phyloP scores from a whole-genome alignment of 2,329 filamentous ascomycete genomes.

The Cryphonectria parasitica region DNA sequence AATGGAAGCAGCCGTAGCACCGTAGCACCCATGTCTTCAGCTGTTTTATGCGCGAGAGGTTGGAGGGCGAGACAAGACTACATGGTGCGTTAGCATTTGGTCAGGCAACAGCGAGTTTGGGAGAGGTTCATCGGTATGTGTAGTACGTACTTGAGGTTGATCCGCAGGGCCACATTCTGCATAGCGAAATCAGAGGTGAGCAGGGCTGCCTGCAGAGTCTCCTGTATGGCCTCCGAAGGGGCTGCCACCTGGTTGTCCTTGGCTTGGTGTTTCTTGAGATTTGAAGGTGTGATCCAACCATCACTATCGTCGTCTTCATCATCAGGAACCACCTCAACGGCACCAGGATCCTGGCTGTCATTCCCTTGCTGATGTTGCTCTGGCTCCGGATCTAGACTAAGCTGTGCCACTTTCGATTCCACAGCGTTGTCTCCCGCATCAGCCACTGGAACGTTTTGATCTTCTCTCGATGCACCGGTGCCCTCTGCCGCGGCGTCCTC shows the following conservation, averaged over 20 bases:
- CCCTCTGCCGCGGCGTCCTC: constrained; percentile 1
- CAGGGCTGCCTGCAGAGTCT: constrained; percentile 81
- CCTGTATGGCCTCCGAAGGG: constrained; percentile 56
- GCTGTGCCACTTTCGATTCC: constrained; percentile 32
- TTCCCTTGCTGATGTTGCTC: constrained; percentile 38
- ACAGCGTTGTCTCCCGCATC: constrained; percentile 23
- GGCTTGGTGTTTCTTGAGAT: constrained; percentile 82
- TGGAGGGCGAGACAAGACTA: constrained; percentile 76
- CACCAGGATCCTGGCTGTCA: constrained; percentile 34
- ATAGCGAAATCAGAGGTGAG: constrained; percentile 96
- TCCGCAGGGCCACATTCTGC: constrained; percentile 94
- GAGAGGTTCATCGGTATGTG: neutral
- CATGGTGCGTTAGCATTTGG: neutral
- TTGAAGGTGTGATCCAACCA: constrained; percentile 93
- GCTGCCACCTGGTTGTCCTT: constrained; percentile 59
- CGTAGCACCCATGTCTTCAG: constrained; percentile 89
- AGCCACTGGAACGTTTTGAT: constrained; percentile 27
- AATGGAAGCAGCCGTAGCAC: constrained; percentile 91
- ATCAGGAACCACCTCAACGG: constrained; percentile 38
- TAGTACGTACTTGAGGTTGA: constrained; percentile 68
- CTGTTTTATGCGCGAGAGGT: constrained; percentile 76
- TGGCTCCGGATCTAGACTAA: constrained; percentile 34
- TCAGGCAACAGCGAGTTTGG: neutral
- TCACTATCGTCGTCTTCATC: constrained; percentile 58
- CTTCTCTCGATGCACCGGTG: constrained; percentile 20